These are phyloP conservation scores for Lophiotrema nucula DNA, from an alignment of 495 filamentous ascomycete genomes.

Conservation along the genomic window DNA sequence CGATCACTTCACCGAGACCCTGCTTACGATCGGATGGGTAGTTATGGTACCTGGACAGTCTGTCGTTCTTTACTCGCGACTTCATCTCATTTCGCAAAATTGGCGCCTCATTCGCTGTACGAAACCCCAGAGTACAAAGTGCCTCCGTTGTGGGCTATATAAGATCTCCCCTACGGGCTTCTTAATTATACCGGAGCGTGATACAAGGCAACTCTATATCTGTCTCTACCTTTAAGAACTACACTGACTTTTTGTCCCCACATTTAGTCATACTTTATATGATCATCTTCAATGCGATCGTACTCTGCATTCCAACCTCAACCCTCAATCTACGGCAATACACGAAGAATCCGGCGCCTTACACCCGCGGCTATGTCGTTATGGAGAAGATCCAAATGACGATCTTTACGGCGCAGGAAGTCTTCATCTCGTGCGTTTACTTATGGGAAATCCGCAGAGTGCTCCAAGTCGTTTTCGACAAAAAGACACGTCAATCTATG, in stretches of 20 bases:
- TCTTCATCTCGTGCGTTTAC: not conserved
- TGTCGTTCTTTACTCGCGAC: not conserved
- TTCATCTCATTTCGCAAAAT: not conserved
- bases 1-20: not conserved
- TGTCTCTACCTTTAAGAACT: no score
- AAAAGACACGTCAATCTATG: slow-evolving; percentile 51
- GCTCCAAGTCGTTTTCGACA: slow-evolving; percentile 44
- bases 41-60: not conserved
- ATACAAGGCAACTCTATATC: slow-evolving; percentile 63
- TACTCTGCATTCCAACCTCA: not conserved
- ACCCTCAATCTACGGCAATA: not conserved
- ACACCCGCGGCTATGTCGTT: slow-evolving; percentile 50
- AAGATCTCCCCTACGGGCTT: slow-evolving; percentile 51
- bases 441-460: slow-evolving; percentile 43
- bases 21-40: not conserved
- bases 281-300: not conserved
- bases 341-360: not conserved
- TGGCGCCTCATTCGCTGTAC: not conserved
- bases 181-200: slow-evolving; percentile 59
- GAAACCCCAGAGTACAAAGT: slow-evolving; percentile 49
- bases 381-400: not conserved
- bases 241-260: no score
- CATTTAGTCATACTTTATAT: not conserved
- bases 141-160: slow-evolving; percentile 55
- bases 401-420: not conserved